These are phyloP conservation scores for Rhodamnia argentea DNA, from an alignment of 345 rosid genomes.

Conservation along the genomic window DNA sequence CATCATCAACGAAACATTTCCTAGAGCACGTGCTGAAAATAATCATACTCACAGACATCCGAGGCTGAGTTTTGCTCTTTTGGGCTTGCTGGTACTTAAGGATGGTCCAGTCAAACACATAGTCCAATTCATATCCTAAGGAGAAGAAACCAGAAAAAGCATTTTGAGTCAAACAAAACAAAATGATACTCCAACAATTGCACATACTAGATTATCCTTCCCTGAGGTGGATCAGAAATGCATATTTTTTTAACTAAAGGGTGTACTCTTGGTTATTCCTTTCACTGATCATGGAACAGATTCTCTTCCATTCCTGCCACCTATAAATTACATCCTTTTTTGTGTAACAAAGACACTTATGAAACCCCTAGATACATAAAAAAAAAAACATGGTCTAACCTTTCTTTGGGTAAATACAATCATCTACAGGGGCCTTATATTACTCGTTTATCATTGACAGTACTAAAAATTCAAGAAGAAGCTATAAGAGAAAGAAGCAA, in stretches of 20 bases:
- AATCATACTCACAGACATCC: constrained; percentile 33
- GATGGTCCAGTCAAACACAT: constrained; percentile 91
- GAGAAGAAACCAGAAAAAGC: background rate
- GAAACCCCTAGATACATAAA: background rate
- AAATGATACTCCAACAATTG: background rate
- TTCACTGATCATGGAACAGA: background rate
- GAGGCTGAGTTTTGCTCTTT: constrained; percentile 57
- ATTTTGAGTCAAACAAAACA: background rate
- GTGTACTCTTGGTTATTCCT: background rate
- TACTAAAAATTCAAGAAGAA: background rate
- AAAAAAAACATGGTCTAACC: background rate
- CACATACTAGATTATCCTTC: background rate
- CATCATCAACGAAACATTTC: background rate
- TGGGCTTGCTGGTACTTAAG: constrained; percentile 83
- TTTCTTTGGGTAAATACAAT: background rate
- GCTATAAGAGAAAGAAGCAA: background rate
- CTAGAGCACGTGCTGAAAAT: background rate
- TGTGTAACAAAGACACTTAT: background rate
- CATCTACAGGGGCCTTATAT: background rate
- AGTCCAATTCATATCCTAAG: constrained; percentile 77
- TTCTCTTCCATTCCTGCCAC: background rate
- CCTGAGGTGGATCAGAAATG: background rate
- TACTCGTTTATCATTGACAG: background rate
- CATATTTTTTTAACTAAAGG: background rate
- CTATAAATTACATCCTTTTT: background rate